Conservation (phyloP, 805 yeast genomes). For the Kodamaea leandrae region DNA sequence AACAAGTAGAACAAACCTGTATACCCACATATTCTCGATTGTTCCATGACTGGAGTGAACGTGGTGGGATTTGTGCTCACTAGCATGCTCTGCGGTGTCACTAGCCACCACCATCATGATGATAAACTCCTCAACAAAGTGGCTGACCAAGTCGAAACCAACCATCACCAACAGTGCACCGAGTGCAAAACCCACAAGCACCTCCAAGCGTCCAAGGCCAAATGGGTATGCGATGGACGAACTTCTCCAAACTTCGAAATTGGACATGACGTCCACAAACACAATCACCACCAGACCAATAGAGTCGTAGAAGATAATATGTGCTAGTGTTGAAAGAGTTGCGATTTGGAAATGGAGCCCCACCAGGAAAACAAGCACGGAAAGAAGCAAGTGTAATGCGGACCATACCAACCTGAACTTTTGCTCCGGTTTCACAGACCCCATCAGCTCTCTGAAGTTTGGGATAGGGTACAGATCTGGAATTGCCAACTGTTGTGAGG, state of each 20-base stretch:
- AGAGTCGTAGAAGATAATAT: conserved; percentile 83
- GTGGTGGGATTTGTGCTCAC: conserved; percentile 37
- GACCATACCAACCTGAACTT: conserved; percentile 60
- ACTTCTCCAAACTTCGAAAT: conserved; percentile 87
- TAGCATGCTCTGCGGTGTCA: conserved; percentile 16
- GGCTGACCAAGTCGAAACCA: conserved; percentile 85
- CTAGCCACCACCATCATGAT: conserved; percentile 39
- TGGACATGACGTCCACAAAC: conserved; percentile 76
- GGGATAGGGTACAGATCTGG: conserved; percentile 76
- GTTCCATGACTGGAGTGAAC: conserved; percentile 28
- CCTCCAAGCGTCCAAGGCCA: conserved; percentile 90
- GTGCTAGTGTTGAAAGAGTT: conserved; percentile 76
- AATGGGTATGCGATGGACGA: conserved; percentile 84
- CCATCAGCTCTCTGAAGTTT: conserved; percentile 56
- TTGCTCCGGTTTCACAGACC: conserved; percentile 59
- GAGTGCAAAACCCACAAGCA: conserved; percentile 81
- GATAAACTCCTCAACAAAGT: conserved; percentile 75
- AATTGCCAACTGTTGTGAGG: conserved; percentile 57
- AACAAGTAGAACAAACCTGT: conserved; percentile 22
- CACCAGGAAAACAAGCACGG: conserved; percentile 54
- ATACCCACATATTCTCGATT: conserved; percentile 27
- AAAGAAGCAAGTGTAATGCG: conserved; percentile 50
- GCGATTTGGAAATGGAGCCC: conserved; percentile 59
- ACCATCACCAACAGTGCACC: conserved; percentile 84
- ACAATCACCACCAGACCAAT: conserved; percentile 69